Evolutionary conservation across 495 filamentous ascomycete species (phyloP).

Genomic region (Apodospora peruviana): DNA sequence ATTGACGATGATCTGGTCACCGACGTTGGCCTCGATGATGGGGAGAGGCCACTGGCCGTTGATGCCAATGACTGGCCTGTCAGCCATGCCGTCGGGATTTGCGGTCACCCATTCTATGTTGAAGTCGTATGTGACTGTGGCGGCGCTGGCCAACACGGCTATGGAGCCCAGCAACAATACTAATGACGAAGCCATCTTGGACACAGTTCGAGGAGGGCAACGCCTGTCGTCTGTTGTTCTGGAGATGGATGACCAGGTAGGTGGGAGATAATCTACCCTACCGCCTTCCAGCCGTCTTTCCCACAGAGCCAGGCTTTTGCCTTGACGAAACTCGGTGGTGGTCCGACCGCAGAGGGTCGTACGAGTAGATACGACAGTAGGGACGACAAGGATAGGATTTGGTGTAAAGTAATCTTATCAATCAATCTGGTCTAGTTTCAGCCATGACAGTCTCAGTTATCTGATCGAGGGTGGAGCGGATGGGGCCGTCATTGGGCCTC

Average conservation of each 20-base stretch:
- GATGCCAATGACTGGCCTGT: constrained; percentile 60
- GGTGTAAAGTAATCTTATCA: constrained; percentile 18
- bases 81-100: constrained; percentile 69
- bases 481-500: constrained; percentile 1
- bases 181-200: neutral
- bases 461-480: constrained; percentile 7
- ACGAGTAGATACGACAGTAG: neutral
- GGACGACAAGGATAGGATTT: neutral
- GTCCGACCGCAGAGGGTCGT: constrained; percentile 3
- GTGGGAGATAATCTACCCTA: too few species aligned
- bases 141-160: constrained; percentile 27
- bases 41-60: constrained; percentile 78
- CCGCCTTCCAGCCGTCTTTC: too few species aligned
- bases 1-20: constrained; percentile 67
- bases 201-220: neutral
- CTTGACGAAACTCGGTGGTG: too few species aligned
- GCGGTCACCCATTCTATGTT: constrained; percentile 74
- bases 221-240: neutral
- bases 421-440: constrained; percentile 17
- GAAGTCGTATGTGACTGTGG: constrained; percentile 70
- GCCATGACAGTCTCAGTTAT: constrained; percentile 7
- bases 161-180: constrained; percentile 9
- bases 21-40: constrained; percentile 59
- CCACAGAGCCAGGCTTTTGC: too few species aligned
- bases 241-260: neutral